Percentiles rank a stretch among this genome's conserved stretches.
Conservation (phyloP, 176 grass and related monocot species). For the Saccharum officinarum region DNA sequence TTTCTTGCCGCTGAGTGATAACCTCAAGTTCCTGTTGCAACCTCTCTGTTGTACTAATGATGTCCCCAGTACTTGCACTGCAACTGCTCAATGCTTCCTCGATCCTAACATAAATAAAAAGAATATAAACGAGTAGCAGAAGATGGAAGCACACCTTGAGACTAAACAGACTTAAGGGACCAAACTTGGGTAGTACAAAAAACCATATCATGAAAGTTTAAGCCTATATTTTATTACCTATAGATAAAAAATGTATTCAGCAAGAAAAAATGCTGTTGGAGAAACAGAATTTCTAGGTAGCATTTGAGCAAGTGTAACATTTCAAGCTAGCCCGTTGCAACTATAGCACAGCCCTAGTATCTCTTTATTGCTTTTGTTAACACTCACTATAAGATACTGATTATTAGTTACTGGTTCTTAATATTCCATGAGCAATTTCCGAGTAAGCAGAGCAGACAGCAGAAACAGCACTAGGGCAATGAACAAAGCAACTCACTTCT, state of each 20-base stretch:
- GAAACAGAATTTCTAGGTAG: neutral
- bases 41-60: constrained; percentile 96
- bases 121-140: constrained; percentile 20
- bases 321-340: neutral
- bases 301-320: neutral
- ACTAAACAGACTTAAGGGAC: neutral
- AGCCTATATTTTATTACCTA: neutral
- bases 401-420: neutral
- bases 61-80: constrained; percentile 89
- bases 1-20: constrained; percentile 93
- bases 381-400: neutral
- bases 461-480: neutral
- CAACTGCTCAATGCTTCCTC: constrained; percentile 84
- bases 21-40: constrained; percentile 95
- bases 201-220: neutral
- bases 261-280: neutral
- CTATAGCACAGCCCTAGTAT: neutral
- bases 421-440: neutral
- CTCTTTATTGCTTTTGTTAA: neutral
- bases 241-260: neutral
- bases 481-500: constrained; percentile 60
- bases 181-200: neutral
- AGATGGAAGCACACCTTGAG: neutral
- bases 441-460: neutral
- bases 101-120: constrained; percentile 57